Percentiles rank a stretch among this genome's conserved stretches.
Conservation (phyloP, 139 green algal genomes). For the Chlorella sp. region DNA sequence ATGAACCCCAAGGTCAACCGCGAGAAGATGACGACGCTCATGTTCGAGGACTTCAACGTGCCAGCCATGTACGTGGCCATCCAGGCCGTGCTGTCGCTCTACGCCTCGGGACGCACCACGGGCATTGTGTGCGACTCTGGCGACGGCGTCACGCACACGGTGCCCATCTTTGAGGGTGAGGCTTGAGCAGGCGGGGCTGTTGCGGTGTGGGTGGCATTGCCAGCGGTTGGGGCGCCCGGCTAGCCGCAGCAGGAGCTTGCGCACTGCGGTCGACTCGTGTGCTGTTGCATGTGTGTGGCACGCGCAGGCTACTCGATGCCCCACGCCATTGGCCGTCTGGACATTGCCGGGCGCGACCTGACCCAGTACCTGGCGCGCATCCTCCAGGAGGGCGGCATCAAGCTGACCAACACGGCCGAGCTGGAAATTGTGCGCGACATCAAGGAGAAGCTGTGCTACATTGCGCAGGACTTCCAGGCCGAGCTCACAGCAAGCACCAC, state of each 20-base stretch:
- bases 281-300: too few relatives aligned
- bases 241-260: too few relatives aligned
- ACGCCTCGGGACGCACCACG: conserved; percentile 88
- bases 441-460: conserved; percentile 99
- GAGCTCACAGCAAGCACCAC: conserved; percentile 70
- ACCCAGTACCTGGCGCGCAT: conserved; percentile 88
- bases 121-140: conserved; percentile 93
- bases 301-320: conserved; percentile 79
- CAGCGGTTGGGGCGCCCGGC: too few relatives aligned
- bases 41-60: conserved; percentile 90
- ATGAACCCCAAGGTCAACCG: conserved; percentile 55
- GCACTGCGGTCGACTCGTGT: too few relatives aligned
- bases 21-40: conserved; percentile 69
- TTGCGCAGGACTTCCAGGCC: conserved; percentile 83
- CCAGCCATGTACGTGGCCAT: conserved; percentile 87
- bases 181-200: too few relatives aligned
- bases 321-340: conserved; percentile 85
- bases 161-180: conserved; percentile 86
- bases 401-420: conserved; percentile 87
- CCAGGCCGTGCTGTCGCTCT: conserved; percentile 94
- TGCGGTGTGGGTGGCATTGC: too few relatives aligned
- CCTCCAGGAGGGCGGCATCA: conserved; percentile 75
- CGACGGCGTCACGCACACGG: conserved; percentile 81
- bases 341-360: conserved; percentile 89
- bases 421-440: conserved; percentile 95